phyloP scores from a whole-genome alignment of 257 asterid species.

The Voacanga thouarsii region DNA sequence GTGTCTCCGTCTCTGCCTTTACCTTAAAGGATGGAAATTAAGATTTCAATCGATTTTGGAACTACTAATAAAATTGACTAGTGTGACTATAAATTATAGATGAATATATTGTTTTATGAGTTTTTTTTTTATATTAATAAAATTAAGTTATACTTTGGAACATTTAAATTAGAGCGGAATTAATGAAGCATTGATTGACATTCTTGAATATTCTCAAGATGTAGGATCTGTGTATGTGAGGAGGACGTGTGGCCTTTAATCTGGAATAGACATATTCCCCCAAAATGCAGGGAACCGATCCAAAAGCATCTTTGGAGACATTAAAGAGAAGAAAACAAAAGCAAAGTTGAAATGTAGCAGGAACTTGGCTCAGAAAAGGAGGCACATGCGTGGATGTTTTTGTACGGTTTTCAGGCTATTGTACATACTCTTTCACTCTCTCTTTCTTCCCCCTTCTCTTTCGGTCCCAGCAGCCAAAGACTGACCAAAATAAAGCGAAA shows the following conservation, averaged over 20 bases:
- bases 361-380: conserved; percentile 6
- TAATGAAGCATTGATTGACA: too few relatives aligned
- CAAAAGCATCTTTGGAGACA: not conserved
- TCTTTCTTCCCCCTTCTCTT: too few relatives aligned
- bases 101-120: too few relatives aligned
- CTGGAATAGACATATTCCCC: not conserved
- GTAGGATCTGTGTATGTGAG: not conserved
- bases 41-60: too few relatives aligned
- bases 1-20: too few relatives aligned
- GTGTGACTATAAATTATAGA: too few relatives aligned
- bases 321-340: not conserved
- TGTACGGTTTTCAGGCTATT: not conserved
- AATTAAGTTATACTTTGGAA: too few relatives aligned
- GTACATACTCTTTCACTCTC: not conserved
- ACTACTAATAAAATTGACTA: too few relatives aligned
- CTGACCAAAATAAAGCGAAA: not conserved
- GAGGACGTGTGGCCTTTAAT: not conserved
- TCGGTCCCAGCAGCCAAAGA: not conserved
- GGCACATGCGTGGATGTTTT: not conserved
- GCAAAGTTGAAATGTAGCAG: not conserved
- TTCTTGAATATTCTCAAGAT: not conserved
- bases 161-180: too few relatives aligned
- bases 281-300: not conserved
- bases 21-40: too few relatives aligned
- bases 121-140: too few relatives aligned